Evolutionary conservation across 148 eudicot genomes (phyloP), one percentile per base, ranked within the genome.

Genomic region (Cornus controversa): DNA sequence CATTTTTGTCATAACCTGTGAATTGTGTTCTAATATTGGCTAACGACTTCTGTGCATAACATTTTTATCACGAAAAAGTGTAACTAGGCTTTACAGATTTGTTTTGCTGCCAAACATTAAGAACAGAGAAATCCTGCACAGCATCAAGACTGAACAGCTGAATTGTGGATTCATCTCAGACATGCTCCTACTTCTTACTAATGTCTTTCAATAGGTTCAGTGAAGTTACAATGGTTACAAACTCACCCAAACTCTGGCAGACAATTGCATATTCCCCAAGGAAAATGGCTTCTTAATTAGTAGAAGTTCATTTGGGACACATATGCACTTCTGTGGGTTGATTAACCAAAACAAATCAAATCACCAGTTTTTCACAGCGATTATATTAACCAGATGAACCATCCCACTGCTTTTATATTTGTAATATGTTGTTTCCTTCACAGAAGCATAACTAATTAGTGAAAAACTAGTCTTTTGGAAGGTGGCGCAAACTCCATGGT

Each of bases 371-470:
- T 25, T 71, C 74, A 13, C 14, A 24, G 45, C 31, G 60, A 10
- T 71, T 71, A 42, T 71, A 29, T 71, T 71, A 22, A 14, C 23
- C 31, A 45, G 74, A 26, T 45, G 74, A 70, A 71, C 23, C 36
- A 47, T 47, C 62, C 28, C 50, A 18, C 15, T 53, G 24, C 23
- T 47, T n/a, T n/a, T n/a, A n/a, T n/a, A n/a, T n/a, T n/a, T n/a
- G n/a, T n/a, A n/a, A n/a, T n/a, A n/a, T n/a, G n/a, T n/a, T n/a
- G n/a, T n/a, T n/a, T n/a, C n/a, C n/a, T n/a, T n/a, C n/a, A n/a
- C n/a, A n/a, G n/a, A n/a, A n/a, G n/a, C n/a, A n/a, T n/a, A n/a
- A n/a, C n/a, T n/a, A n/a, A n/a, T n/a, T n/a, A n/a, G n/a, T n/a
- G n/a, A n/a, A n/a, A n/a, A n/a, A n/a, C n/a, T n/a, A n/a, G n/a